These are phyloP conservation scores for Clitopilus passeckerianus DNA, from an alignment of 768 basidiomycete genomes.

Conservation along the genomic window DNA sequence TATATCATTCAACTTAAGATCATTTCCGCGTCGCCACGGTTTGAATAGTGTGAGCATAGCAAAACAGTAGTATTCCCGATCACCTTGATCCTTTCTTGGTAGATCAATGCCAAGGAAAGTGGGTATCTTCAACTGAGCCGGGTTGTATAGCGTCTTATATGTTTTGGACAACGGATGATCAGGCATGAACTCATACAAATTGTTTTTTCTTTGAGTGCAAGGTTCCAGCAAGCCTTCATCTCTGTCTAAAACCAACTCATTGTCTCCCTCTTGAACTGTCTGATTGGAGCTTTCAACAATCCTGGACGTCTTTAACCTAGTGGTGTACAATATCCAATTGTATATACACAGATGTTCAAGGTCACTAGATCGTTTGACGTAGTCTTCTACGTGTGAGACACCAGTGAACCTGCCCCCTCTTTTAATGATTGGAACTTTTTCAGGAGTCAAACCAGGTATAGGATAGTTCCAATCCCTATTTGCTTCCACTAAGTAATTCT, in stretches of 20 bases:
- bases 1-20: slow-evolving; percentile 9
- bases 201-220: too few relatives aligned
- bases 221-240: too few relatives aligned
- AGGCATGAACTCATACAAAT: too few relatives aligned
- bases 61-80: slow-evolving; percentile 24
- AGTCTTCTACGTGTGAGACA: slow-evolving; percentile 24
- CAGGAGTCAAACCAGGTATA: slow-evolving; percentile 1
- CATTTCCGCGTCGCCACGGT: slow-evolving; percentile 17
- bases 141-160: background rate
- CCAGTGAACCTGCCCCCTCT: slow-evolving; percentile 12
- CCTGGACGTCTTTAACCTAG: background rate
- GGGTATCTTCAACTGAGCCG: slow-evolving; percentile 5
- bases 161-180: background rate
- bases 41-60: slow-evolving; percentile 18
- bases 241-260: too few relatives aligned
- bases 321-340: slow-evolving; percentile 19
- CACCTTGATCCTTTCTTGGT: slow-evolving; percentile 20
- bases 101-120: slow-evolving; percentile 20
- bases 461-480: background rate
- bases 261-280: too few relatives aligned
- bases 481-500: slow-evolving; percentile 2
- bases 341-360: slow-evolving; percentile 17
- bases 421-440: slow-evolving; percentile 14
- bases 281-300: too few relatives aligned
- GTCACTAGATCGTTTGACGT: slow-evolving; percentile 18